phyloP scores from a whole-genome alignment of 495 filamentous ascomycete species.

The Wilcoxina mikolae region DNA sequence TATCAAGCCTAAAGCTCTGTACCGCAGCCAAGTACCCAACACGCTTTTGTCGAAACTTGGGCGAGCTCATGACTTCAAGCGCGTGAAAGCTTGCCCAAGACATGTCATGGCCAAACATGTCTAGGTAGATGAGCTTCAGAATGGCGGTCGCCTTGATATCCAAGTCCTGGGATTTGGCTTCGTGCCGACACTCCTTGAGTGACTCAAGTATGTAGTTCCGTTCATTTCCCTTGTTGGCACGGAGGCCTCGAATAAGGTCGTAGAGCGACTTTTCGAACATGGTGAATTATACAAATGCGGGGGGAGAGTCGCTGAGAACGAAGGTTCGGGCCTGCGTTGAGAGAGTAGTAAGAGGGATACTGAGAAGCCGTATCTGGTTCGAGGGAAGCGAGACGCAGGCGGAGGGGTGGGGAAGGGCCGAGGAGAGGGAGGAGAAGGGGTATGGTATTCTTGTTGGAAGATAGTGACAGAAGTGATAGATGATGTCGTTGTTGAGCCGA shows the following conservation, averaged over 20 bases:
- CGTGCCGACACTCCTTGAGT: slow-evolving; percentile 82
- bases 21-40: slow-evolving; percentile 93
- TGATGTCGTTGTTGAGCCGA: no score
- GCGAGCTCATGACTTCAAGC: slow-evolving; percentile 92
- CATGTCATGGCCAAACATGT: slow-evolving; percentile 99
- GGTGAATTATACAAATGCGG: no score
- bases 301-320: neutral
- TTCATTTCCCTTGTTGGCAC: slow-evolving; percentile 86
- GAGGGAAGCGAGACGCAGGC: neutral
- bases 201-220: slow-evolving; percentile 82
- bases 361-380: slow-evolving; percentile 5
- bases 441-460: no score
- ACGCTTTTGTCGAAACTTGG: slow-evolving; percentile 85
- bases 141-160: slow-evolving; percentile 92
- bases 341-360: neutral
- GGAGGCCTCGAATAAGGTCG: slow-evolving; percentile 91
- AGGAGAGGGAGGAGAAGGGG: no score
- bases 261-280: slow-evolving; percentile 99
- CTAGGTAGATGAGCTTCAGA: slow-evolving; percentile 86
- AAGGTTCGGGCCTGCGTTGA: neutral
- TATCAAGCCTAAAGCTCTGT: slow-evolving; percentile 89
- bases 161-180: slow-evolving; percentile 84
- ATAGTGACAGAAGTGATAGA: no score
- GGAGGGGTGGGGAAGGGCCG: no score
- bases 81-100: slow-evolving; percentile 98